A percentile compares a stretch with the other conserved stretches of the same genome.
Conservation (phyloP, 192 early-diverging fungal species). For the Borealophlyctis nickersoniae region DNA sequence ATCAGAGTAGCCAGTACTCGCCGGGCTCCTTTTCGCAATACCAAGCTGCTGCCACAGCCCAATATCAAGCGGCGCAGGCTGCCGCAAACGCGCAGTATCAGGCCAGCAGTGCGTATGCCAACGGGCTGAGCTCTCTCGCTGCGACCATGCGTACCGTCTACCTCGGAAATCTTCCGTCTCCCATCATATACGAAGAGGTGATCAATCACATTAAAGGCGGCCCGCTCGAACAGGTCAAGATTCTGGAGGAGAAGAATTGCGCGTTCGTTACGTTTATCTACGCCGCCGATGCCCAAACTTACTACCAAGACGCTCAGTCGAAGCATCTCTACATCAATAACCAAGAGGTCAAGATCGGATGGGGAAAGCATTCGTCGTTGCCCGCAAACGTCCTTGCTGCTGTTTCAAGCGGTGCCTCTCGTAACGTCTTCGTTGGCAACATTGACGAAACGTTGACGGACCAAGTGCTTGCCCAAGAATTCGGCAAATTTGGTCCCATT, state of each 20-base stretch:
- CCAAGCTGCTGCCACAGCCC: not conserved
- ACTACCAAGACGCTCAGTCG: constrained; percentile 53
- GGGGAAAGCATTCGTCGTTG: constrained; percentile 62
- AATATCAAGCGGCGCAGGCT: constrained; percentile 4
- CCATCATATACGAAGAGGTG: constrained; percentile 58
- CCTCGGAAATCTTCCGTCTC: constrained; percentile 70
- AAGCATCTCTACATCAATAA: constrained; percentile 52
- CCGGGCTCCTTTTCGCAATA: constrained; percentile 8
- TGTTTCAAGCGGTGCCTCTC: constrained; percentile 64
- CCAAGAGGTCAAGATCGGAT: constrained; percentile 70
- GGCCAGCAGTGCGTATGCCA: constrained; percentile 24
- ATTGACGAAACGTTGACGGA: constrained; percentile 64
- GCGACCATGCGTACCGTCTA: constrained; percentile 72
- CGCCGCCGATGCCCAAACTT: constrained; percentile 54
- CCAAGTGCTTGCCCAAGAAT: constrained; percentile 48
- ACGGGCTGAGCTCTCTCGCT: constrained; percentile 3
- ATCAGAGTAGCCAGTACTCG: not conserved
- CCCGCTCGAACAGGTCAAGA: constrained; percentile 63
- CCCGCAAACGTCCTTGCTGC: constrained; percentile 55
- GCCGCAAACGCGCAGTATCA: constrained; percentile 1
- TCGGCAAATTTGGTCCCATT: constrained; percentile 67
- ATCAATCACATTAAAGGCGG: constrained; percentile 71
- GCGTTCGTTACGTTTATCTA: constrained; percentile 81
- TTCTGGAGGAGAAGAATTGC: constrained; percentile 75
- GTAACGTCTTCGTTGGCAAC: constrained; percentile 81